Conservation (phyloP, 1,139 yeast species). For the Debaryomyces fabryi region DNA sequence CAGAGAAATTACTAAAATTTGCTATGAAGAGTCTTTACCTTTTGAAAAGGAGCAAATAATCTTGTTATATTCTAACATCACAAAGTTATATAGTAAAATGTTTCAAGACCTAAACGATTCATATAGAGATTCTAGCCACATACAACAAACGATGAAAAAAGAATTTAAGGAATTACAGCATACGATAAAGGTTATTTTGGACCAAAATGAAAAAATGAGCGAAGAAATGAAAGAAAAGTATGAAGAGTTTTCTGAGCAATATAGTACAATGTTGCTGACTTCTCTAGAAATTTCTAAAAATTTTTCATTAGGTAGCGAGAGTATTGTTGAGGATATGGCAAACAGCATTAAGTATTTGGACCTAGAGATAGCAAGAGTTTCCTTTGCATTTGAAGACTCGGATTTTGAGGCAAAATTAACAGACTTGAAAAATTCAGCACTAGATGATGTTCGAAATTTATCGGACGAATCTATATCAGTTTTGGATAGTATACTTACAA, state of each 20-base stretch:
- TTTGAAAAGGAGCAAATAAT: conserved; percentile 55
- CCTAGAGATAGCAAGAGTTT: conserved; percentile 14
- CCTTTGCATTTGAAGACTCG: conserved; percentile 9
- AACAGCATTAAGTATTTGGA: conserved; percentile 16
- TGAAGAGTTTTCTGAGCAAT: conserved; percentile 14
- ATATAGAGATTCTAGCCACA: conserved; percentile 14
- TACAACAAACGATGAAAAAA: conserved; percentile 15
- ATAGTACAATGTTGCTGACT: conserved; percentile 9
- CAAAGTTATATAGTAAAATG: conserved; percentile 31
- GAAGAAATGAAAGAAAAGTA: conserved; percentile 15
- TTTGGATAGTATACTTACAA: conserved; percentile 7
- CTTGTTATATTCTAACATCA: conserved; percentile 49
- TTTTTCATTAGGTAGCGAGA: conserved; percentile 6
- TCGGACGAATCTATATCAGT: conserved; percentile 4
- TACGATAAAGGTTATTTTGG: conserved; percentile 11
- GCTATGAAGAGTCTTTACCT: conserved; percentile 54
- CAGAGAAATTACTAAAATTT: conserved; percentile 48
- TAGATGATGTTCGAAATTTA: conserved; percentile 4
- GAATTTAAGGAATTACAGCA: conserved; percentile 21
- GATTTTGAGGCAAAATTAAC: conserved; percentile 11
- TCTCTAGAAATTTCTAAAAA: conserved; percentile 7
- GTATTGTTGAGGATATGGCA: conserved; percentile 16
- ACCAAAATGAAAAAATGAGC: conserved; percentile 13
- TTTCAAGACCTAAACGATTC: conserved; percentile 20
- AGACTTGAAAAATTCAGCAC: conserved; percentile 11